These are phyloP conservation scores for Pythium pyrilobum DNA, from an alignment of 352 stramenopile genomes.

Conservation along the genomic window DNA sequence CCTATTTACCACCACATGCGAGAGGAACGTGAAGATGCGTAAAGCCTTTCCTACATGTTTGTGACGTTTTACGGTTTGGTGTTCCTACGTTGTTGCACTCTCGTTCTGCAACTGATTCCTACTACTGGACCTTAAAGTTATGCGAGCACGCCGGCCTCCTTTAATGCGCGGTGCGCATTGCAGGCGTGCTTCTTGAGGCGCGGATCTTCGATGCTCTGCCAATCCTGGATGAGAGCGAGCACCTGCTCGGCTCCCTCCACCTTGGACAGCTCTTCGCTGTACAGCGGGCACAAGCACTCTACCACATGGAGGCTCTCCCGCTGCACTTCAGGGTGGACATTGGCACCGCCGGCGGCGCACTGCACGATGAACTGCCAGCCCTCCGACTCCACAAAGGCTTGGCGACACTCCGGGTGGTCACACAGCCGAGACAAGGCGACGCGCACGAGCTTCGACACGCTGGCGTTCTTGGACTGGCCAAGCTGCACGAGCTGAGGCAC, in stretches of 20 bases:
- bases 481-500: slow-evolving; percentile 66
- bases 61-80: slow-evolving; percentile 1
- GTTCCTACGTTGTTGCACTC: slow-evolving; percentile 5
- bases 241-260: slow-evolving; percentile 50
- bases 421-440: slow-evolving; percentile 74
- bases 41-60: slow-evolving; percentile 21
- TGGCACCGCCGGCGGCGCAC: slow-evolving; percentile 52
- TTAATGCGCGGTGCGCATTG: slow-evolving; percentile 68
- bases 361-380: slow-evolving; percentile 84
- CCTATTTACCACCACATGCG: too few relatives aligned
- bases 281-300: slow-evolving; percentile 78
- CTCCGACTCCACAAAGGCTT: slow-evolving; percentile 74
- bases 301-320: slow-evolving; percentile 84
- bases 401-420: slow-evolving; percentile 78
- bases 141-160: slow-evolving; percentile 71
- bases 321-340: slow-evolving; percentile 69
- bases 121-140: slow-evolving; percentile 27
- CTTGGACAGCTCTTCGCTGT: slow-evolving; percentile 76
- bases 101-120: slow-evolving; percentile 8
- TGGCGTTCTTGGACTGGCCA: slow-evolving; percentile 54
- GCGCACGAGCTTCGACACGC: slow-evolving; percentile 57
- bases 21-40: not conserved
- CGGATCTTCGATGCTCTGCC: slow-evolving; percentile 79
- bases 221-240: slow-evolving; percentile 62
- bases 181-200: slow-evolving; percentile 84